Percentiles rank a stretch among this genome's conserved stretches.
phyloP scores from a whole-genome alignment of 2,329 filamentous ascomycete species.

The Knufia fluminis region DNA sequence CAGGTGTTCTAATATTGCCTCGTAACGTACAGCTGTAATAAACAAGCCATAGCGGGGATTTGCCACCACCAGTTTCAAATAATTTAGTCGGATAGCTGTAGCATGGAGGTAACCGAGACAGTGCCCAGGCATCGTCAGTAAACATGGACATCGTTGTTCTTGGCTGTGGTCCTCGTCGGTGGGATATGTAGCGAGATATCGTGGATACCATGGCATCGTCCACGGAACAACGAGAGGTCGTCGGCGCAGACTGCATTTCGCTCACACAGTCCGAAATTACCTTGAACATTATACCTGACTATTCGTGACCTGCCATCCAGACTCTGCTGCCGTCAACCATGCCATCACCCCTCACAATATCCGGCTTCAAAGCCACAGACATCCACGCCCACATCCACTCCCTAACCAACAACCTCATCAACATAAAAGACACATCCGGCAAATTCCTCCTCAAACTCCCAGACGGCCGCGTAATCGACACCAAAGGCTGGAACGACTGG shows the following conservation, averaged over 20 bases:
- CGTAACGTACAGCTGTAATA: too few relatives aligned
- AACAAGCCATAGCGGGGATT: too few relatives aligned
- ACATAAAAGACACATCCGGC: slow-evolving; percentile 66
- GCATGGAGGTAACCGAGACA: too few relatives aligned
- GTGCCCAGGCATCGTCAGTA: too few relatives aligned
- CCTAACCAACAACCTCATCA: slow-evolving; percentile 64
- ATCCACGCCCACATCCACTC: slow-evolving; percentile 51
- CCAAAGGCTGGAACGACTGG: slow-evolving; percentile 66
- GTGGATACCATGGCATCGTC: neutral
- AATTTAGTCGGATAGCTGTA: too few relatives aligned
- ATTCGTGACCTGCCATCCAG: too few relatives aligned
- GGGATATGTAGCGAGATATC: neutral
- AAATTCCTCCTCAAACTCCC: slow-evolving; percentile 62
- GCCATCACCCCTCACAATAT: slow-evolving; percentile 8
- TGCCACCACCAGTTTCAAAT: too few relatives aligned
- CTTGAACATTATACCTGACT: too few relatives aligned
- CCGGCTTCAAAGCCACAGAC: slow-evolving; percentile 20
- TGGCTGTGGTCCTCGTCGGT: neutral
- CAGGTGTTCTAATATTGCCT: too few relatives aligned
- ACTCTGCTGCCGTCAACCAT: neutral
- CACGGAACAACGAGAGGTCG: too few relatives aligned
- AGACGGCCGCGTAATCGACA: slow-evolving; percentile 70
- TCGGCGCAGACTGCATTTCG: too few relatives aligned
- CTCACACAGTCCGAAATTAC: too few relatives aligned
- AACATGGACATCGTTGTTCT: neutral